Evolutionary conservation across 257 asterid species (phyloP), one percentile per base, ranked within the genome.

Genomic region (Mentha longifolia): DNA sequence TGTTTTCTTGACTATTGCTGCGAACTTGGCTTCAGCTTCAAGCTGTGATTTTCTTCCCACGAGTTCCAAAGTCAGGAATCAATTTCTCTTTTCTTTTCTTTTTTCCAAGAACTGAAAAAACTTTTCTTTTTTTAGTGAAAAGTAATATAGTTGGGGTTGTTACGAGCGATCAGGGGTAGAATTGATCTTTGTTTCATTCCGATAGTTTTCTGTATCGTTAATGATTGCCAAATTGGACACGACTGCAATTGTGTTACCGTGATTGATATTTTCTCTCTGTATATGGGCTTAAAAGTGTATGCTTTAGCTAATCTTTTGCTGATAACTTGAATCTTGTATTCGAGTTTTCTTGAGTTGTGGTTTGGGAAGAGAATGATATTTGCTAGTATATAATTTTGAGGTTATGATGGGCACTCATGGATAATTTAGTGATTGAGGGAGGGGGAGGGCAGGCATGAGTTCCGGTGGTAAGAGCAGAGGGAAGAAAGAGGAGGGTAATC

Each of bases 391-490:
- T 45, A 62, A 67, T 63, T 77, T 73, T 72, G 77, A 56, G 75
- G 76, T 60, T 73, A 37, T 63, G 74, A 87, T 87, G 95, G 80
- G 79, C 83, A 55, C 74, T 72, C 79, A 3, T 88, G 85, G 76
- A 62, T 91, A 73, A 74, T 78, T 75, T 88, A 78, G 79, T 67
- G 74, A 72, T 22, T 28, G 66, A 52, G 72, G 75, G 80, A 42
- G 28, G 55, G 56, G 78, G 68, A 16, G 14, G 28, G 67, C 76
- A 66, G 84, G 69, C 62, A 92, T 92, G 98, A 92, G 95, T 88
- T 87, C 90, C 77, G 81, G 87, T 85, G 88, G 86, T 73, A 87
- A 71, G 77, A 85, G 73, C 79, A 46, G 80, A 65, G 79, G 82
- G 25, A 86, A 81, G 79, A 81, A 81, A 71, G 88, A 84, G 74